These are phyloP conservation scores for Taxawa tesnikishii DNA, from an alignment of 2,329 filamentous ascomycete species.

Conservation along the genomic window DNA sequence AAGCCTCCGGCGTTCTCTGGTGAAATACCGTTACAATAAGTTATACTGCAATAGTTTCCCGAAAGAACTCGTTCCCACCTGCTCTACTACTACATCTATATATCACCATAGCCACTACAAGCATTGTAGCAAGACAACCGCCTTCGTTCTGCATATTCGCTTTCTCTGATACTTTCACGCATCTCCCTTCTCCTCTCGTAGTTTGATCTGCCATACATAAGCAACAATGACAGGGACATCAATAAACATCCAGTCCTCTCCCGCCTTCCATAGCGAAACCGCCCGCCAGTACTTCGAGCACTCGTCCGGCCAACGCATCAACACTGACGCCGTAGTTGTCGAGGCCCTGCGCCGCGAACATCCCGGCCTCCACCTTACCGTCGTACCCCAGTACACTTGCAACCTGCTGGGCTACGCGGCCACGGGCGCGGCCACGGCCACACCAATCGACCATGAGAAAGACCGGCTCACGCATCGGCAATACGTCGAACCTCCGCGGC, in stretches of 20 bases:
- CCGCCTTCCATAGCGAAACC: conserved; percentile 19
- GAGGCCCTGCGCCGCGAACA: conserved; percentile 33
- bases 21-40: too few relatives aligned
- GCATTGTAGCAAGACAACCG: too few relatives aligned
- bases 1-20: too few relatives aligned
- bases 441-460: conserved; percentile 27
- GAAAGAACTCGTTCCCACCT: too few relatives aligned
- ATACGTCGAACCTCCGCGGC: conserved; percentile 25
- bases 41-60: too few relatives aligned
- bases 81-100: too few relatives aligned
- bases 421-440: conserved; percentile 27
- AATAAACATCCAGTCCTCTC: neutral
- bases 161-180: too few relatives aligned
- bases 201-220: too few relatives aligned
- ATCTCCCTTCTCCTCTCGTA: too few relatives aligned
- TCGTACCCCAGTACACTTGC: conserved; percentile 20
- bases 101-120: too few relatives aligned
- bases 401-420: conserved; percentile 30
- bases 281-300: conserved; percentile 30
- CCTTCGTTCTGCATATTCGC: too few relatives aligned
- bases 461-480: conserved; percentile 25
- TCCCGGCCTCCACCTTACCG: conserved; percentile 29
- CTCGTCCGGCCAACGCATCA: conserved; percentile 27
- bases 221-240: conserved; percentile 1
- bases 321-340: conserved; percentile 30